A percentile compares a stretch with the other conserved stretches of the same genome.
Evolutionary conservation across 495 filamentous ascomycete genomes (phyloP).

Genomic region (Daldinia grandis): DNA sequence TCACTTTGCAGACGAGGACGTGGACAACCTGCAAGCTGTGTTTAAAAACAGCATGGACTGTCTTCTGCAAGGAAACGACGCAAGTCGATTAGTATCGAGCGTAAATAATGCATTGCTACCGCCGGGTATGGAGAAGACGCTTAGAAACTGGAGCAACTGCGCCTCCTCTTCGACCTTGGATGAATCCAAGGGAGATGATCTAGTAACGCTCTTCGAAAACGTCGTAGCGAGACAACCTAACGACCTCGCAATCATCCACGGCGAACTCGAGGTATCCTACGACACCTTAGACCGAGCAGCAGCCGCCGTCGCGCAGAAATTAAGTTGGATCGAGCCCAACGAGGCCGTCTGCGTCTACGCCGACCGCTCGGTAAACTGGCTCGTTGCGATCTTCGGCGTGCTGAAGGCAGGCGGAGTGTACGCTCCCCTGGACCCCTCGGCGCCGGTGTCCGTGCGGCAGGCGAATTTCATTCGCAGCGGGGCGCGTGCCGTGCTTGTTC

Average conservation of each 20-base stretch:
- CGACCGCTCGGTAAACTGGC: not conserved
- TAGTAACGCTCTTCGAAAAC: not conserved
- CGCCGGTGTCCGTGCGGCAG: not conserved
- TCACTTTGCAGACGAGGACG: not conserved
- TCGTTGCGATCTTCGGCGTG: not conserved
- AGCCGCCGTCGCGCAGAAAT: not conserved
- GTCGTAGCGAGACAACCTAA: not conserved
- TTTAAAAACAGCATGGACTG: not conserved
- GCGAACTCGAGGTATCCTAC: not conserved
- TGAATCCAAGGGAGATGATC: not conserved
- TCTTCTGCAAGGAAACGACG: not conserved
- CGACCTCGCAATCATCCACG: not conserved
- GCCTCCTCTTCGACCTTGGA: not conserved
- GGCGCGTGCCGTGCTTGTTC: not conserved
- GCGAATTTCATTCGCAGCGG: slow-evolving; percentile 3
- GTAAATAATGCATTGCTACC: not conserved
- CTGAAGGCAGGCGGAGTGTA: not conserved
- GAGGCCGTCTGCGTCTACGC: not conserved
- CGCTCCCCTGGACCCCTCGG: not conserved
- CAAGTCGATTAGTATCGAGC: not conserved
- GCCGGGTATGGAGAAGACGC: not conserved
- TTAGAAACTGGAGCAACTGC: not conserved
- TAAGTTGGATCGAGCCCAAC: not conserved
- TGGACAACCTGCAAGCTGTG: not conserved
- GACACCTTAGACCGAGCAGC: not conserved